phyloP scores from a whole-genome alignment of 345 rosid species.

The Linum lewisii region DNA sequence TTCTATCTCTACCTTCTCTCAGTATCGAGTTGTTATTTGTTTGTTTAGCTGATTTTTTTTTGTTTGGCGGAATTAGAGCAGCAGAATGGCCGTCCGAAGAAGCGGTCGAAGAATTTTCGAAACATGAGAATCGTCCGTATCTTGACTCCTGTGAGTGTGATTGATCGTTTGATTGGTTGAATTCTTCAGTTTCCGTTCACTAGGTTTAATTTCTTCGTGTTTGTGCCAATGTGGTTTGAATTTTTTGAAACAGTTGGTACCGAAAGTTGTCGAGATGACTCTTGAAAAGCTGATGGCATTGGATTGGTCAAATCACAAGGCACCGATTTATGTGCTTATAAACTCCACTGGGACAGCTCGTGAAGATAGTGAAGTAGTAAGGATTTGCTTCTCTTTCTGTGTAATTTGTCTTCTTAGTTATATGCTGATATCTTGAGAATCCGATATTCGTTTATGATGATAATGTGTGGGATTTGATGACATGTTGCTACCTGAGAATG shows the following conservation, averaged over 20 bases:
- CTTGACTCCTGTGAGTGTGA: conserved; percentile 74
- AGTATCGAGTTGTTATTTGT: background rate
- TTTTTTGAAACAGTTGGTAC: conserved; percentile 53
- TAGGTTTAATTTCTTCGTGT: background rate
- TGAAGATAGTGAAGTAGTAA: conserved; percentile 84
- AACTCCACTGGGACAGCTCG: conserved; percentile 89
- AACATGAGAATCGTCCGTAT: conserved; percentile 74
- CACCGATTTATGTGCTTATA: conserved; percentile 65
- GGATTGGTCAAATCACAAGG: conserved; percentile 65
- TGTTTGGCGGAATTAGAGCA: conserved; percentile 38
- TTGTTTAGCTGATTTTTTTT: background rate
- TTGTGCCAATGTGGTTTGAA: conserved; percentile 6
- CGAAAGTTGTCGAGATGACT: conserved; percentile 75
- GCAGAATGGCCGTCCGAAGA: conserved; percentile 14
- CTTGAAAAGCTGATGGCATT: conserved; percentile 74
- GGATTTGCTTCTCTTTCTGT: conserved; percentile 10
- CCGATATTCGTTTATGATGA: no score
- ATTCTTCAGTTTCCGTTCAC: background rate
- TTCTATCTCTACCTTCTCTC: background rate
- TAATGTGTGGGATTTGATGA: no score
- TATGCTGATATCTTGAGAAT: background rate
- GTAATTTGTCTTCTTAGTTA: background rate
- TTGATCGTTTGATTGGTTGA: background rate
- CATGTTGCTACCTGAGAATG: no score
- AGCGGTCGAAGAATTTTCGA: conserved; percentile 20